A percentile compares a stretch with the other conserved stretches of the same genome.
Evolutionary conservation across 495 filamentous ascomycete species (phyloP).

Genomic region (Parmelia sp.): DNA sequence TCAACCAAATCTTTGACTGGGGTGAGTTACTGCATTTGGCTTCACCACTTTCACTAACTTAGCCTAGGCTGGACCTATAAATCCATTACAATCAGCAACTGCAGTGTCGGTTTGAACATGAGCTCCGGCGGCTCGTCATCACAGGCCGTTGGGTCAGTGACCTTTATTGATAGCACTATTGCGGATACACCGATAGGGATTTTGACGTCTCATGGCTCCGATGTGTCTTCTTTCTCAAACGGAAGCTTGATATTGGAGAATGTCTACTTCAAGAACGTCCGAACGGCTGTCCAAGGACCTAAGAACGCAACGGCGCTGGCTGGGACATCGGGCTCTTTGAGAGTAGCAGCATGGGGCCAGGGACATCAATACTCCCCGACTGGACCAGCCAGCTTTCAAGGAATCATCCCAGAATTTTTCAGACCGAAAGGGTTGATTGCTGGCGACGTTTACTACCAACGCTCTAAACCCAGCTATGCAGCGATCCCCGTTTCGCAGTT

Average conservation of each 20-base stretch:
- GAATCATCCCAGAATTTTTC: too few species aligned
- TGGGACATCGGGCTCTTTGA: constrained; percentile 49
- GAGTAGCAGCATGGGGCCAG: constrained; percentile 49
- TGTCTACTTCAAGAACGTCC: constrained; percentile 54
- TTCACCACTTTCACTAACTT: neutral
- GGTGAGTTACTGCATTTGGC: neutral
- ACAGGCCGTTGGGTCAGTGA: constrained; percentile 42
- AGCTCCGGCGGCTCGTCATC: constrained; percentile 32
- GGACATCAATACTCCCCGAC: too few species aligned
- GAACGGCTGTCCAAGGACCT: constrained; percentile 52
- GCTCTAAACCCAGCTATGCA: too few species aligned
- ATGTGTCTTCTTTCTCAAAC: constrained; percentile 32
- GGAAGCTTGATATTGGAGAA: constrained; percentile 63
- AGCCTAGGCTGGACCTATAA: constrained; percentile 46
- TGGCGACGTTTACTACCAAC: too few species aligned
- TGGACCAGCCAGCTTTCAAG: too few species aligned
- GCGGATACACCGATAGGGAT: constrained; percentile 56
- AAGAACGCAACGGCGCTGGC: constrained; percentile 46
- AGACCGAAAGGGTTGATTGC: too few species aligned
- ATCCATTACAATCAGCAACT: constrained; percentile 44
- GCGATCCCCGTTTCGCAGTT: too few species aligned
- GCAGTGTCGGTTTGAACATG: constrained; percentile 46
- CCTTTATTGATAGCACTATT: constrained; percentile 52
- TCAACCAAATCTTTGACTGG: constrained; percentile 55
- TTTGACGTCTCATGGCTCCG: constrained; percentile 45